Evolutionary conservation across 176 grass and related monocot species (phyloP).

Genomic region (Lolium multiflorum): DNA sequence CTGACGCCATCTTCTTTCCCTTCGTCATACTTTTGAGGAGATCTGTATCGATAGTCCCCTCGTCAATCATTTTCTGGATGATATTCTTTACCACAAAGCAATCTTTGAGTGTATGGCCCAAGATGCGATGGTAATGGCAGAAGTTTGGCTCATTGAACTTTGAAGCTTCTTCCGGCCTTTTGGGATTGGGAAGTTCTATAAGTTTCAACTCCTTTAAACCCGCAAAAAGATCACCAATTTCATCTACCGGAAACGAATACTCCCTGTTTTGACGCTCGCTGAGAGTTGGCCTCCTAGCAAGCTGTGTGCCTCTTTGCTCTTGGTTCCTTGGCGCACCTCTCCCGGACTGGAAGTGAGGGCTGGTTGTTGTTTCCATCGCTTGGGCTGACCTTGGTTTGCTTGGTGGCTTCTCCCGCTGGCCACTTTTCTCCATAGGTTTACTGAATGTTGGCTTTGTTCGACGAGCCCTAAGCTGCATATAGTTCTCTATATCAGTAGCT

Average conservation of each 20-base stretch:
- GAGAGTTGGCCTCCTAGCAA: neutral
- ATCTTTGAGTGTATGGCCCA: neutral
- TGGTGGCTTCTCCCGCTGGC: neutral
- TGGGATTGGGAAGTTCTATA: neutral
- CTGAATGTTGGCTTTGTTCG: neutral
- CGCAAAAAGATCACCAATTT: neutral
- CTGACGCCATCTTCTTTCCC: neutral
- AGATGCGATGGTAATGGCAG: neutral
- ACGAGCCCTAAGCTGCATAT: neutral
- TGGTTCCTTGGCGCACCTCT: neutral
- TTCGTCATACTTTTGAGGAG: neutral
- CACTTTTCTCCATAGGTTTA: neutral
- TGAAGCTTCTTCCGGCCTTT: neutral
- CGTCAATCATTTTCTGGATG: neutral
- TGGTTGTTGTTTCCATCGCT: neutral
- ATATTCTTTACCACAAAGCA: neutral
- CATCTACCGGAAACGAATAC: neutral
- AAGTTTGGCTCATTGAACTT: neutral
- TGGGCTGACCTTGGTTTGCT: neutral
- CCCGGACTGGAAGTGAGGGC: neutral
- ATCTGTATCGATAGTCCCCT: neutral
- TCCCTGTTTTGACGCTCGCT: neutral
- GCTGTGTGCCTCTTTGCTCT: rapidly evolving
- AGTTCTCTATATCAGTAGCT: neutral
- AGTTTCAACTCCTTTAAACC: neutral